phyloP scores from a whole-genome alignment of 1,284 basidiomycete species.

The Puccinia polysora region DNA sequence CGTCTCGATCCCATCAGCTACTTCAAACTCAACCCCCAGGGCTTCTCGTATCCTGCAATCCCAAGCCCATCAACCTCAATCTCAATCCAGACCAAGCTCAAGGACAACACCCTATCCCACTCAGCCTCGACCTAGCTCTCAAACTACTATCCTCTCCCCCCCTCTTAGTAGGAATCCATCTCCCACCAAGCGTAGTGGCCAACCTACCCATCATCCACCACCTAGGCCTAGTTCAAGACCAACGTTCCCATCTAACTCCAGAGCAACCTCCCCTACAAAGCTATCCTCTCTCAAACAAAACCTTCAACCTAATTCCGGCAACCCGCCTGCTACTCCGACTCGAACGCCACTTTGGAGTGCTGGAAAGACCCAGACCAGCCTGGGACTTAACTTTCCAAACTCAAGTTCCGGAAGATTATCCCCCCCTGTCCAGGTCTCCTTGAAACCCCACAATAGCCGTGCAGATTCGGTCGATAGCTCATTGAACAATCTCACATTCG shows the following conservation, averaged over 20 bases:
- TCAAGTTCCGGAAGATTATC: neutral
- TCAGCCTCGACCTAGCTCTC: neutral
- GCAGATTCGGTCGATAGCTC: slow-evolving; percentile 28
- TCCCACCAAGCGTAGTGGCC: neutral
- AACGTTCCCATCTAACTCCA: neutral
- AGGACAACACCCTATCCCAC: too few relatives aligned
- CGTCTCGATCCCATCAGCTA: neutral
- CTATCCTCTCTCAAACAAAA: neutral
- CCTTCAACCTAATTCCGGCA: neutral
- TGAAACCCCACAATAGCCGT: neutral
- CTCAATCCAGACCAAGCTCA: neutral
- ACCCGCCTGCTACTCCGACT: neutral
- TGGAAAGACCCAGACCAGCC: neutral
- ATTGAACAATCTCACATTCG: slow-evolving; percentile 27
- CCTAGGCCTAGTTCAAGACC: neutral
- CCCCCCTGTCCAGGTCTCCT: neutral
- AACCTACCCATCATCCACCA: neutral
- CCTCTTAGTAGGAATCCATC: neutral
- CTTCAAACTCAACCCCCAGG: neutral
- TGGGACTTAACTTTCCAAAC: neutral
- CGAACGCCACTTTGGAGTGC: neutral
- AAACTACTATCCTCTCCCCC: neutral
- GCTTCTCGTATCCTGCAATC: neutral
- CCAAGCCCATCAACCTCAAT: neutral
- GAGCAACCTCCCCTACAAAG: slow-evolving; percentile 4